Percentiles rank a stretch among this genome's conserved stretches.
phyloP scores from a whole-genome alignment of 2,329 filamentous ascomycete species.

The Uncinocarpus reesii region DNA sequence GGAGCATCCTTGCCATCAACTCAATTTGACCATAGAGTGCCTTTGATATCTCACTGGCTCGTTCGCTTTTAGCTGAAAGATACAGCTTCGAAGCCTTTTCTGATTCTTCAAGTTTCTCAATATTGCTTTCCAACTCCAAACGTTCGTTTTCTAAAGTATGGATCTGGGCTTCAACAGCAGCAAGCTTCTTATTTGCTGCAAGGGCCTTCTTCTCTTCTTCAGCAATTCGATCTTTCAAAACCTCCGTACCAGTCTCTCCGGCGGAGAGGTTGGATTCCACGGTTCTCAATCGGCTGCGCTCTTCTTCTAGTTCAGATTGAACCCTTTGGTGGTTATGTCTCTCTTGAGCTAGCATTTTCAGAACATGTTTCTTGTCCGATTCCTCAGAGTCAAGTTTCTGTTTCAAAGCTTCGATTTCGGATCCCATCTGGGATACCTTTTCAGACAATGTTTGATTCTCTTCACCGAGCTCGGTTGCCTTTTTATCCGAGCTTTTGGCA shows the following conservation, averaged over 20 bases:
- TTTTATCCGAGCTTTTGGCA: constrained; percentile 50
- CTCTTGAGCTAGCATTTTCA: constrained; percentile 44
- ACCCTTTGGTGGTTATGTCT: constrained; percentile 40
- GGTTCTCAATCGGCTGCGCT: constrained; percentile 57
- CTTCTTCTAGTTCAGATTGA: constrained; percentile 49
- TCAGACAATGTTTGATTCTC: constrained; percentile 53
- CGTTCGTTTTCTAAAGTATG: constrained; percentile 68
- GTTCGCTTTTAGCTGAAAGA: constrained; percentile 59
- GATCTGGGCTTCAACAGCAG: constrained; percentile 63
- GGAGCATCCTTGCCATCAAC: constrained; percentile 69
- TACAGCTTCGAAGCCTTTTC: constrained; percentile 38
- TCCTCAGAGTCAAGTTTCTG: constrained; percentile 47
- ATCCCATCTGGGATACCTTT: constrained; percentile 46
- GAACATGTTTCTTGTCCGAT: constrained; percentile 42
- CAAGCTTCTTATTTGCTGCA: constrained; percentile 58
- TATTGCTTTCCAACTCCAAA: constrained; percentile 55
- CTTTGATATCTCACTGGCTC: constrained; percentile 74
- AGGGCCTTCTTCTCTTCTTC: constrained; percentile 65
- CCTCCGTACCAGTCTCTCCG: constrained; percentile 74
- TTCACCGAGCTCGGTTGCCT: constrained; percentile 49
- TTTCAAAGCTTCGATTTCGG: constrained; percentile 47
- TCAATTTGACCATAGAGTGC: constrained; percentile 75
- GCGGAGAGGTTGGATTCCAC: constrained; percentile 65
- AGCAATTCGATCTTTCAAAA: constrained; percentile 60
- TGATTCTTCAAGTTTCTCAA: constrained; percentile 24